Evolutionary conservation across 192 early-diverging fungal genomes (phyloP).

Genomic region (Mycoemilia scoparia): DNA sequence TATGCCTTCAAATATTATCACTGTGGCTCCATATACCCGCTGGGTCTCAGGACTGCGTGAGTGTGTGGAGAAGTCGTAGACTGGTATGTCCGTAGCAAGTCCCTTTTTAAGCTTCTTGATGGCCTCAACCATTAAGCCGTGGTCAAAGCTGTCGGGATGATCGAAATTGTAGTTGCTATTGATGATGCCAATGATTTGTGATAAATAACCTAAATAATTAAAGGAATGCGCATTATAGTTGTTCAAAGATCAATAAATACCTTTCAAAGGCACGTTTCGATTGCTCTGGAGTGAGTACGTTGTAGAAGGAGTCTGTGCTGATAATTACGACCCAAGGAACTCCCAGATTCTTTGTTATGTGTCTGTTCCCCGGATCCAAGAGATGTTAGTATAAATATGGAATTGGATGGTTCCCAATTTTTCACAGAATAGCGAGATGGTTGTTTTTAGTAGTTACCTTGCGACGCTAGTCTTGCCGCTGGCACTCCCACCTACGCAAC

Average conservation of each 20-base stretch:
- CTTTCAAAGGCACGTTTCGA: conserved; percentile 33
- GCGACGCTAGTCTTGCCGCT: conserved; percentile 74
- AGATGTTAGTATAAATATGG: background rate
- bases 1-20: conserved; percentile 95
- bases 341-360: conserved; percentile 52
- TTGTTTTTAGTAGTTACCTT: conserved; percentile 18
- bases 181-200: too few relatives aligned
- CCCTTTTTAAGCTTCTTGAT: conserved; percentile 64
- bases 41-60: conserved; percentile 44
- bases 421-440: background rate
- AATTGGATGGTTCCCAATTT: background rate
- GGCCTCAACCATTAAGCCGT: conserved; percentile 46
- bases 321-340: conserved; percentile 76
- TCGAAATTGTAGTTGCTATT: conserved; percentile 89
- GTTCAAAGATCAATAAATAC: too few relatives aligned
- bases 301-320: conserved; percentile 96
- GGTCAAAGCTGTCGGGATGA: conserved; percentile 82
- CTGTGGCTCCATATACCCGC: conserved; percentile 80
- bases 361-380: too few relatives aligned
- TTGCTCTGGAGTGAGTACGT: conserved; percentile 59
- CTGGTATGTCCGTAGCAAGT: conserved; percentile 58
- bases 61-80: conserved; percentile 84
- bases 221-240: too few relatives aligned
- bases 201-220: too few relatives aligned
- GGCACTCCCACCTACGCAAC: too few relatives aligned